Conservation (phyloP, 306 rosid species). For the Neltuma alba region DNA sequence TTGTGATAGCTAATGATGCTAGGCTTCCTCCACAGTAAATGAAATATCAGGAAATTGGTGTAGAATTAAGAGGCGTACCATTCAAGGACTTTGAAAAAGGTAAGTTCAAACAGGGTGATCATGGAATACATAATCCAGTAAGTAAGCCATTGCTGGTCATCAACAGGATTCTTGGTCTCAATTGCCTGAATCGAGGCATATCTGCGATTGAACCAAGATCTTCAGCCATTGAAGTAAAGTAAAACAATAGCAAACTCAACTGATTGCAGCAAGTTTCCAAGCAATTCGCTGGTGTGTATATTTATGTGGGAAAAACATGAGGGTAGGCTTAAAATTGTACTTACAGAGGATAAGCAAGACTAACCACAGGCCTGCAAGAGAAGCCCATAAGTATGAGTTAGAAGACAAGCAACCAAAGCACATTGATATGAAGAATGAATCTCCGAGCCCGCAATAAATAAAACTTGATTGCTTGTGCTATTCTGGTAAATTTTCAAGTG, state of each 20-base stretch:
- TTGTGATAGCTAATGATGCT: not conserved
- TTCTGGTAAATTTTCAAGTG: not conserved
- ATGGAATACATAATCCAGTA: constrained; percentile 95
- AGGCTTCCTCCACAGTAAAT: constrained; percentile 18
- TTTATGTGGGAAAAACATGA: not conserved
- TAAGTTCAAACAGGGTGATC: constrained; percentile 93
- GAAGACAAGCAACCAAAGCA: not conserved
- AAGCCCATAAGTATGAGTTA: not conserved
- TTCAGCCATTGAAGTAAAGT: not conserved
- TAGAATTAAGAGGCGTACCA: constrained; percentile 51
- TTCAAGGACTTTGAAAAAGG: constrained; percentile 80
- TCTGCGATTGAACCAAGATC: constrained; percentile 45
- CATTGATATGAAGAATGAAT: constrained; percentile 25
- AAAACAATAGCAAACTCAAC: constrained; percentile 2
- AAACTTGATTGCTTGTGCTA: not conserved
- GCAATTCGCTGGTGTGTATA: not conserved
- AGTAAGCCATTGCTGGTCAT: constrained; percentile 98
- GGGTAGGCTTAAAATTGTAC: constrained; percentile 33
- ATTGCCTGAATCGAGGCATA: constrained; percentile 93
- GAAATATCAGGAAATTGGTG: not conserved
- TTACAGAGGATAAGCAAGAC: constrained; percentile 97
- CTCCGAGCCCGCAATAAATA: not conserved
- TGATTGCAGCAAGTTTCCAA: not conserved
- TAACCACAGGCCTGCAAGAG: constrained; percentile 85
- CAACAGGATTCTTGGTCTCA: constrained; percentile 79